phyloP scores from a whole-genome alignment of 164 flowering plant species.

The Houttuynia cordata region DNA sequence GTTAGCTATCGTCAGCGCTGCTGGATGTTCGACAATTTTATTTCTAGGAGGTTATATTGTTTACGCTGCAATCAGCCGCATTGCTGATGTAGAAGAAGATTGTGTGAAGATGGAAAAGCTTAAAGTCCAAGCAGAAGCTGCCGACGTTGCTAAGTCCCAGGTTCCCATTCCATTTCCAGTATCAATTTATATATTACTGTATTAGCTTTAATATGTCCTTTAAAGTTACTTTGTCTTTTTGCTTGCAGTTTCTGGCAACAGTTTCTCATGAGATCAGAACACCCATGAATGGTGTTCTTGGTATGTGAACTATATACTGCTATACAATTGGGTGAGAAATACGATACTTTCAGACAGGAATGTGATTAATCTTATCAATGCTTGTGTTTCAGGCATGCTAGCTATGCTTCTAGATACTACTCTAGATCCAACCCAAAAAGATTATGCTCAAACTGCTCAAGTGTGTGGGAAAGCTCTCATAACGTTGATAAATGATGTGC shows the following conservation, averaged over 20 bases:
- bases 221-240: background rate
- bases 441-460: conserved; percentile 88
- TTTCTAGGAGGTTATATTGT: conserved; percentile 56
- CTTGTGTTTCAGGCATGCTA: conserved; percentile 62
- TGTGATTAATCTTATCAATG: background rate
- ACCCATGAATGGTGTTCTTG: conserved; percentile 96
- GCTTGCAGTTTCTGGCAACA: conserved; percentile 82
- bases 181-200: background rate
- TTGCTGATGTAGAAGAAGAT: conserved; percentile 80
- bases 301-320: conserved; percentile 24
- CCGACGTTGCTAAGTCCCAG: conserved; percentile 96
- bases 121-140: conserved; percentile 86
- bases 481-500: conserved; percentile 78
- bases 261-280: conserved; percentile 97
- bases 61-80: conserved; percentile 56
- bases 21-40: conserved; percentile 50
- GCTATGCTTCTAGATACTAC: conserved; percentile 74
- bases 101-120: conserved; percentile 67
- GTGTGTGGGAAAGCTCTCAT: conserved; percentile 80
- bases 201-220: background rate
- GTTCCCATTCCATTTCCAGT: conserved; percentile 17
- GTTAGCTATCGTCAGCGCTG: conserved; percentile 48
- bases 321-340: background rate
- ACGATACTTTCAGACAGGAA: background rate
- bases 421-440: conserved; percentile 58